phyloP scores from a whole-genome alignment of 163 green algal species.

The Scenedesmus sp. region DNA sequence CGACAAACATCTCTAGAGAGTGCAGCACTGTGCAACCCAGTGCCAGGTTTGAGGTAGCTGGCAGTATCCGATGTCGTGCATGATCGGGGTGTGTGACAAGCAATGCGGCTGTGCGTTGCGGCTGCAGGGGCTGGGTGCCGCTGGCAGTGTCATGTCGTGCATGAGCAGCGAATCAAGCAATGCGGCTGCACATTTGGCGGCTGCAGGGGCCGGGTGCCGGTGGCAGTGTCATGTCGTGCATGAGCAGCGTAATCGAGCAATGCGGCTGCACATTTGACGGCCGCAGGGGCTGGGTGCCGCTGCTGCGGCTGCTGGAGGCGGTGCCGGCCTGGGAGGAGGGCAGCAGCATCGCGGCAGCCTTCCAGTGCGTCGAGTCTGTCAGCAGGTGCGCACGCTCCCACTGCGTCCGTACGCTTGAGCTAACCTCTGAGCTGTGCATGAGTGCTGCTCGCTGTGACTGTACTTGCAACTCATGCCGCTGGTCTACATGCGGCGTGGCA shows the following conservation, averaged over 20 bases:
- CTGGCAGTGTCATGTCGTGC: constrained; percentile 42
- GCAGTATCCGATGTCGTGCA: too few relatives aligned
- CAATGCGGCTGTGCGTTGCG: neutral
- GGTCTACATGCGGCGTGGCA: neutral
- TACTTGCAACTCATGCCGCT: neutral
- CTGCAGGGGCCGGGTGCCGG: neutral
- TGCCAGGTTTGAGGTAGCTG: too few relatives aligned
- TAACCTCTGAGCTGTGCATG: neutral
- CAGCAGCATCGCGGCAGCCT: constrained; percentile 70
- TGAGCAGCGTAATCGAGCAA: too few relatives aligned
- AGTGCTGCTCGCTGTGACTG: neutral
- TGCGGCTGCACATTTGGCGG: too few relatives aligned
- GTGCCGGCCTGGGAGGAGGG: constrained; percentile 71
- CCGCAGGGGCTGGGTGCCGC: constrained; percentile 77
- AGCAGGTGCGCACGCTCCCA: constrained; percentile 35
- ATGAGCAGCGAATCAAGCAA: too few relatives aligned
- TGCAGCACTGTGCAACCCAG: too few relatives aligned
- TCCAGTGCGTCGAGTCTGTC: constrained; percentile 78
- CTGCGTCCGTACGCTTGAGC: too few relatives aligned
- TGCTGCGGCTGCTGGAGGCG: constrained; percentile 80
- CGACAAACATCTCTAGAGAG: too few relatives aligned
- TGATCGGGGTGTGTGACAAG: too few relatives aligned
- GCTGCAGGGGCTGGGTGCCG: constrained; percentile 77
- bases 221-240: neutral
- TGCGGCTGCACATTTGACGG: too few relatives aligned